These are phyloP conservation scores for Nemania sp. DNA, from an alignment of 2,329 filamentous ascomycete genomes.

Conservation along the genomic window DNA sequence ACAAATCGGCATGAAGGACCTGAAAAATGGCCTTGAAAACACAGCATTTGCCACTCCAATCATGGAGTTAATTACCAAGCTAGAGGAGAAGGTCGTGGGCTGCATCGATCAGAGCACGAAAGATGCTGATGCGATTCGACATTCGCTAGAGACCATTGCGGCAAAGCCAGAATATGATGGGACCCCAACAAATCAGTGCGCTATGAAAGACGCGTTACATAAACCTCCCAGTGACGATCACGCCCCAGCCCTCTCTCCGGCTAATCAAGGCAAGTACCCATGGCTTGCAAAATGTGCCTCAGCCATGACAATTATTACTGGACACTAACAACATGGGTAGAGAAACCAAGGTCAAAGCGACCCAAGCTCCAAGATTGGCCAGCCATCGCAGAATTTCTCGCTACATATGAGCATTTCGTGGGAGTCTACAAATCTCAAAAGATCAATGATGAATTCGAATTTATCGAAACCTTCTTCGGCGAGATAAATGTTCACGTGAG, in stretches of 20 bases:
- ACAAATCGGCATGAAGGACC: neutral
- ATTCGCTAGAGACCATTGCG: neutral
- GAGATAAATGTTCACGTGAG: conserved; percentile 25
- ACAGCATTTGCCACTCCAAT: neutral
- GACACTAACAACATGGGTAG: conserved; percentile 9
- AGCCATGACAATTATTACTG: neutral
- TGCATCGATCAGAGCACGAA: neutral
- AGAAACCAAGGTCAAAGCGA: neutral
- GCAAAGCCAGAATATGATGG: neutral
- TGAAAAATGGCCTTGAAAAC: neutral
- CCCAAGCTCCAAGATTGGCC: conserved; percentile 3
- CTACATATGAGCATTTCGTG: conserved; percentile 28
- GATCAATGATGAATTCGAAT: conserved; percentile 24
- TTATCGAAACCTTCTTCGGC: conserved; percentile 29
- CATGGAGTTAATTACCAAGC: neutral
- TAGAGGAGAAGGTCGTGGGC: conserved; percentile 2
- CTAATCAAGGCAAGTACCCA: neutral
- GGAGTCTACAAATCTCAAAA: conserved; percentile 25
- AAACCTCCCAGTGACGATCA: neutral
- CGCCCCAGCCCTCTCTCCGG: neutral
- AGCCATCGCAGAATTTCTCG: conserved; percentile 14
- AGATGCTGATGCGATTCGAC: neutral
- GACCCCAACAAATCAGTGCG: neutral
- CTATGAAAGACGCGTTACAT: neutral
- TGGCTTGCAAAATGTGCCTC: neutral